A percentile compares a stretch with the other conserved stretches of the same genome.
Evolutionary conservation across 768 basidiomycete species (phyloP).

Genomic region (Boletellus emodensis): DNA sequence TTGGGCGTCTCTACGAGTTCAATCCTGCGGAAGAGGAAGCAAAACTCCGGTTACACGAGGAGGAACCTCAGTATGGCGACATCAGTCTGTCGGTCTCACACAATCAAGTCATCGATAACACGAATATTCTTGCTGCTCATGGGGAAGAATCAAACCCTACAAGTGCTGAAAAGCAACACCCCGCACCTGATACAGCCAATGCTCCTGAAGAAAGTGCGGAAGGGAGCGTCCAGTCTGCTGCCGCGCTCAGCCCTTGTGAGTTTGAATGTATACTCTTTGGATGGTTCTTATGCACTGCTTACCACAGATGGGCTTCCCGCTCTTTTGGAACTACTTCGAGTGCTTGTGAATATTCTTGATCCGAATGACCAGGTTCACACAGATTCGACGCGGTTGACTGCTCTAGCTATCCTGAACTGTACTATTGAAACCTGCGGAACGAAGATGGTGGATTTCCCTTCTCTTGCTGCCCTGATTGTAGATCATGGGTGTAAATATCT

Average conservation of each 20-base stretch:
- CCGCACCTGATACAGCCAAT: not conserved
- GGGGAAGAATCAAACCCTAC: constrained; percentile 7
- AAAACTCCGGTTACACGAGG: constrained; percentile 49
- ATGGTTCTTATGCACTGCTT: not conserved
- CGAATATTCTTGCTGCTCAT: constrained; percentile 8
- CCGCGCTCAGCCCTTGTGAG: constrained; percentile 23
- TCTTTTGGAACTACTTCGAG: constrained; percentile 86
- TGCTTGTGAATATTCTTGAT: constrained; percentile 92
- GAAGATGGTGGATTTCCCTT: constrained; percentile 72
- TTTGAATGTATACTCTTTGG: not conserved
- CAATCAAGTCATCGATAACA: constrained; percentile 15
- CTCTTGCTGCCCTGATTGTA: constrained; percentile 68
- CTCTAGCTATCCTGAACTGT: constrained; percentile 81
- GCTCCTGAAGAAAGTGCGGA: constrained; percentile 8
- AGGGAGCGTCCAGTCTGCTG: constrained; percentile 33
- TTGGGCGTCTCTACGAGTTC: constrained; percentile 63
- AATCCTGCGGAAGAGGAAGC: constrained; percentile 67
- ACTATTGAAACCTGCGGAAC: constrained; percentile 83
- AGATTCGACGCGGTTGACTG: constrained; percentile 88
- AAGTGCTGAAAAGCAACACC: not conserved
- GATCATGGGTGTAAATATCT: constrained; percentile 95
- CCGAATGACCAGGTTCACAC: constrained; percentile 94
- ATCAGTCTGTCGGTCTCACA: constrained; percentile 54
- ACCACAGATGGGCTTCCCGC: constrained; percentile 82
- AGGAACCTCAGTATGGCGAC: constrained; percentile 52